These are phyloP conservation scores for Torulaspora indica DNA, from an alignment of 805 yeast species.

Conservation along the genomic window DNA sequence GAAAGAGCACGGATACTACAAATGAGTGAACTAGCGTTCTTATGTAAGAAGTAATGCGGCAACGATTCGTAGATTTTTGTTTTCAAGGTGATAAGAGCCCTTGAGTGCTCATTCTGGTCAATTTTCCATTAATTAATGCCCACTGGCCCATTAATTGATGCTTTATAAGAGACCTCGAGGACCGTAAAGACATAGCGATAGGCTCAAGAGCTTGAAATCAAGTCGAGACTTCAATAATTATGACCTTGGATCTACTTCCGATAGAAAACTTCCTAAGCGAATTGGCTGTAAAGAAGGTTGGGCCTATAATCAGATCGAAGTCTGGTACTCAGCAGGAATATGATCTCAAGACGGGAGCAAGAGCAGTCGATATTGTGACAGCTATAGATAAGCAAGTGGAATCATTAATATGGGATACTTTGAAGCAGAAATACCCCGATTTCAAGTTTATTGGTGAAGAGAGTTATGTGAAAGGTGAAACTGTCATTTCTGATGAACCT, in stretches of 20 bases:
- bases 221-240: not conserved
- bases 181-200: not conserved
- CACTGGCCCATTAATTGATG: not conserved
- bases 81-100: not conserved
- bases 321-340: slow-evolving; percentile 41
- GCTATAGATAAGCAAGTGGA: slow-evolving; percentile 59
- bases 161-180: not conserved
- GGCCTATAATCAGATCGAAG: slow-evolving; percentile 45
- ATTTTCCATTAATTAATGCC: not conserved
- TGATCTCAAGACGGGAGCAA: slow-evolving; percentile 33
- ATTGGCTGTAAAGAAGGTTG: slow-evolving; percentile 35
- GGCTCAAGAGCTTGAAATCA: not conserved
- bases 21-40: slow-evolving; percentile 1
- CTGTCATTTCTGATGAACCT: slow-evolving; percentile 46
- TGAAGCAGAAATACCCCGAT: slow-evolving; percentile 41
- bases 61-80: not conserved
- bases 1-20: slow-evolving; percentile 33
- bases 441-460: slow-evolving; percentile 60
- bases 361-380: slow-evolving; percentile 59
- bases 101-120: not conserved
- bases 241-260: slow-evolving; percentile 20
- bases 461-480: slow-evolving; percentile 46
- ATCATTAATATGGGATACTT: slow-evolving; percentile 33
- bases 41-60: not conserved
- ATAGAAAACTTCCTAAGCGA: slow-evolving; percentile 29